Base-by-base conservation (phyloP, 257 asterid species). In the Fraxinus quadrangulata region DNA sequence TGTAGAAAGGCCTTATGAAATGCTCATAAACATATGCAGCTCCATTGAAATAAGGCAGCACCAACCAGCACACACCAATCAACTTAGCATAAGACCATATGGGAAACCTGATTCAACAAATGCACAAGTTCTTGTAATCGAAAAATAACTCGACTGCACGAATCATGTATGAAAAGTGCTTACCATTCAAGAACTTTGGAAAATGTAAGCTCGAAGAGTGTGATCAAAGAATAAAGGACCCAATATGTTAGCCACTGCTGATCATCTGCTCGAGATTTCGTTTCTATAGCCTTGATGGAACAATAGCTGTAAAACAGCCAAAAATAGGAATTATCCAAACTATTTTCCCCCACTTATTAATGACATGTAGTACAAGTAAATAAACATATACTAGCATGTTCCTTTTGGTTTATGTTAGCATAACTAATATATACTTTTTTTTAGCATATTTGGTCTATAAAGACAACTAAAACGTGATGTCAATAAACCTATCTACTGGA, bases 211-310 rank as follows among this genome's bases (percentile, higher is more conserved):
- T 94, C 99, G 75, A 94, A 94, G 49, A 92, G 86, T 19, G 95
- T 90, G 76, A 92, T 83, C 77, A 94, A 81, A 54, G 99, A 92
- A 84, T 92, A 91, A 61, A 94, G 96, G 79, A 94, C 99, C 99
- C 97, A 92, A 47, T 90, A 94, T 28, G 97, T 94, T 16, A 94
- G 87, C 99, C 99, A 94, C 84, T 94, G 99, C n/a, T 89, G 89
- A 81, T 92, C 98, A 34, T 91, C 98, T 23, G 79, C 81, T 0
- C 75, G 85, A 6, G 97, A 89, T 85, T 89, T 90, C 0, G 97
- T 94, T 87, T 94, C 97, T 67, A 94, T 94, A 6, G 99, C 97
- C 84, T 78, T 87, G 76, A 94, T 83, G 1, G 99, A 94, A 74
- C 94, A 84, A 84, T 94, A 94, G 73, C 97, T 94, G 83, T 7